Evolutionary conservation across 768 basidiomycete genomes (phyloP).

Genomic region (Tricholoma sp.): DNA sequence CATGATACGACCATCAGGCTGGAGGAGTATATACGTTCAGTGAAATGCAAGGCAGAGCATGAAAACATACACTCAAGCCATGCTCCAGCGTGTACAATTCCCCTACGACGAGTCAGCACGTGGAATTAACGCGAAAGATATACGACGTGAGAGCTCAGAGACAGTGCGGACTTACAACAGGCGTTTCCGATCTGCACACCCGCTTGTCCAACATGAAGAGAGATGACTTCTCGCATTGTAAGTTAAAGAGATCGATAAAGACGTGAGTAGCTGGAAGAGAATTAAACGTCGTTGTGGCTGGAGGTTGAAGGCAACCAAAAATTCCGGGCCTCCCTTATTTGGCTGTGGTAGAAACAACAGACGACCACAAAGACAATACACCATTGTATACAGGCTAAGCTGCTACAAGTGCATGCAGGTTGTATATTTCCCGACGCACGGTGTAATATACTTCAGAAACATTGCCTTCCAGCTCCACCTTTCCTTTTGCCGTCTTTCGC

Average conservation of each 20-base stretch:
- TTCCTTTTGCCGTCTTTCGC: conserved; percentile 78
- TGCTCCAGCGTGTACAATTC: conserved; percentile 99
- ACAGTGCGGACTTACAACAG: conserved; percentile 72
- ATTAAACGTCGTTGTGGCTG: conserved; percentile 12
- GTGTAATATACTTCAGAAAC: conserved; percentile 86
- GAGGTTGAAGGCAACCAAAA: conserved; percentile 28
- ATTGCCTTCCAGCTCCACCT: conserved; percentile 85
- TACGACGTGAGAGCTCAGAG: conserved; percentile 15
- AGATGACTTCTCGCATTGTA: conserved; percentile 94
- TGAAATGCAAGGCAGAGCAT: conserved; percentile 14
- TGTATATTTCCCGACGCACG: conserved; percentile 87
- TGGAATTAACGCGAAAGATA: conserved; percentile 28
- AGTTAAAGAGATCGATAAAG: conserved; percentile 13
- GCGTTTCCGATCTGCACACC: conserved; percentile 98
- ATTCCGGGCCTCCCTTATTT: conserved; percentile 23
- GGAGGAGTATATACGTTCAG: conserved; percentile 8
- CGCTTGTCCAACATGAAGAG: conserved; percentile 97
- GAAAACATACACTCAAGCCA: conserved; percentile 80
- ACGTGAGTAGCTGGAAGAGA: conserved; percentile 12
- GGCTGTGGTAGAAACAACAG: conserved; percentile 8
- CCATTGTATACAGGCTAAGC: conserved; percentile 30
- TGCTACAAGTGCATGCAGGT: conserved; percentile 83
- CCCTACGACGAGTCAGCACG: conserved; percentile 57
- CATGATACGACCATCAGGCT: conserved; percentile 93
- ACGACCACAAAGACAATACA: not conserved